A percentile compares a stretch with the other conserved stretches of the same genome.
phyloP scores from a whole-genome alignment of 2,329 filamentous ascomycete genomes.

The Fusarium cyanostomum region DNA sequence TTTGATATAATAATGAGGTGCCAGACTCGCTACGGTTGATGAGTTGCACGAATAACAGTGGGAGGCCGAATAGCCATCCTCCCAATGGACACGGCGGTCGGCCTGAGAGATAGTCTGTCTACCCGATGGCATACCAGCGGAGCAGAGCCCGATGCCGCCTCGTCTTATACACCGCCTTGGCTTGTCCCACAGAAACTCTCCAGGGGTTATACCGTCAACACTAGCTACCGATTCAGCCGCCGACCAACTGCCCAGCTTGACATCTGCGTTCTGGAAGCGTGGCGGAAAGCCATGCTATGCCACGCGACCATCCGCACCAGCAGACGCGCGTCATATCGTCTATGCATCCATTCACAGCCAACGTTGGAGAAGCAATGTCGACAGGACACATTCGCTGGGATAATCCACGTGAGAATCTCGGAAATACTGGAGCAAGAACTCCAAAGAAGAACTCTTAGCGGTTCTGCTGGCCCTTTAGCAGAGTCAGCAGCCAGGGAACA shows the following conservation, averaged over 20 bases:
- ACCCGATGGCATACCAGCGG: background rate
- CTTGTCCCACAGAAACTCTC: background rate
- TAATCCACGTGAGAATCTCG: background rate
- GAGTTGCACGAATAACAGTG: no score
- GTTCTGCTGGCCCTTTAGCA: background rate
- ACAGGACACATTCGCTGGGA: no score
- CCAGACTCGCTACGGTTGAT: background rate
- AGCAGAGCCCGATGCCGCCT: background rate
- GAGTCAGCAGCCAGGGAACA: background rate
- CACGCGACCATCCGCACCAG: background rate
- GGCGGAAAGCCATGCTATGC: background rate
- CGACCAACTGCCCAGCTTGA: background rate
- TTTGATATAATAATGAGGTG: background rate
- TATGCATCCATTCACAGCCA: no score
- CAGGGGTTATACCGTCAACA: background rate
- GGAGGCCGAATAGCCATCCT: no score
- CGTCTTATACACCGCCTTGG: background rate
- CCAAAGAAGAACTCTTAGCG: background rate
- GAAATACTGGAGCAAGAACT: background rate
- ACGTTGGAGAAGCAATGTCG: background rate
- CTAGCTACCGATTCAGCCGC: background rate
- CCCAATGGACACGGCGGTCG: background rate
- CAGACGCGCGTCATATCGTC: background rate
- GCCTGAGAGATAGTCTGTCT: no score
- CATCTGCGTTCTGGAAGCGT: conserved; percentile 1